Evolutionary conservation across 2,329 filamentous ascomycete species (phyloP).

Genomic region (Beauveria pseudobassiana): DNA sequence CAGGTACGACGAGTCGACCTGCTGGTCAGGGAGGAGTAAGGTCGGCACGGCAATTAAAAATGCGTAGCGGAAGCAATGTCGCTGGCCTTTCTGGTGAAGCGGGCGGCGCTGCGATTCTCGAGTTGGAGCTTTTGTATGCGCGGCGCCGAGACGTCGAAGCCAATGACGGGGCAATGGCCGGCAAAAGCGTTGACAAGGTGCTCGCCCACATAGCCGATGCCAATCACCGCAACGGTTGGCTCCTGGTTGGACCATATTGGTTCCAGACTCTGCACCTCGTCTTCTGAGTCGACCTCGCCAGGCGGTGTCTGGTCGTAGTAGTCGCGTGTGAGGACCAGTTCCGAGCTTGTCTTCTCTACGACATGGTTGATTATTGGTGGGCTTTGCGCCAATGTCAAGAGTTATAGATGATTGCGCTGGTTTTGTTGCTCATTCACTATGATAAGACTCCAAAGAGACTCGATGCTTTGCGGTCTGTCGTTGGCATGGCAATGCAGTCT

Average conservation of each 20-base stretch:
- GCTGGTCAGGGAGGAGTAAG: slow-evolving; percentile 37
- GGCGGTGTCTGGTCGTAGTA: slow-evolving; percentile 30
- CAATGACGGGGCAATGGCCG: slow-evolving; percentile 32
- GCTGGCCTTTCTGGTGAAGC: slow-evolving; percentile 30
- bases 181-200: slow-evolving; percentile 40
- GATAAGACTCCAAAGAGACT: no score
- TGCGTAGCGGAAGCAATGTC: slow-evolving; percentile 38
- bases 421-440: no score
- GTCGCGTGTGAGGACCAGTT: neutral
- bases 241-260: slow-evolving; percentile 17
- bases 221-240: slow-evolving; percentile 39
- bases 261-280: slow-evolving; percentile 7
- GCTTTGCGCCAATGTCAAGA: neutral
- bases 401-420: no score
- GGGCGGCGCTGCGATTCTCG: slow-evolving; percentile 21
- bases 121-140: slow-evolving; percentile 28
- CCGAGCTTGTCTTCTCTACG: neutral
- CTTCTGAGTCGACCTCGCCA: slow-evolving; percentile 22
- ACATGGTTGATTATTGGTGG: neutral
- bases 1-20: slow-evolving; percentile 40
- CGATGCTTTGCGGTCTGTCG: no score
- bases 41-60: slow-evolving; percentile 48
- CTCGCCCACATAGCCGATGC: slow-evolving; percentile 45
- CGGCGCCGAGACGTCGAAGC: slow-evolving; percentile 38
- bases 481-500: neutral